Conservation (phyloP, 192 early-diverging fungal genomes). For the Rhizoclosmatium sp. region DNA sequence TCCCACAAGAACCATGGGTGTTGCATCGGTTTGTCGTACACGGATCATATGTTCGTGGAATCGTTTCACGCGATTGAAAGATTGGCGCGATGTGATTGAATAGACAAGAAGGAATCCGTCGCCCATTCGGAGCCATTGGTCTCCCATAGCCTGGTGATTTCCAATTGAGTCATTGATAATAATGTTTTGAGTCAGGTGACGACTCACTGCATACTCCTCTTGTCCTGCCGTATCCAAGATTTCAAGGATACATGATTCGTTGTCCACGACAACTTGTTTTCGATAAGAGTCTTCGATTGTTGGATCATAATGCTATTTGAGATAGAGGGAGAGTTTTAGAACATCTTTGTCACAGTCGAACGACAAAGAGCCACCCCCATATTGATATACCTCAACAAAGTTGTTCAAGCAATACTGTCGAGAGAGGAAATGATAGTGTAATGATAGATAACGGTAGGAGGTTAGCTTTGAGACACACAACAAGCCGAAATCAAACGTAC, state of each 20-base stretch:
- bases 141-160: conserved; percentile 49
- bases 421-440: background rate
- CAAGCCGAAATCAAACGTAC: too few species aligned
- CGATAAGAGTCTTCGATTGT: conserved; percentile 99
- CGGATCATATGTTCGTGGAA: conserved; percentile 94
- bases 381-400: conserved; percentile 39
- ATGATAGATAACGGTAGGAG: background rate
- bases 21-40: conserved; percentile 66
- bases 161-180: background rate
- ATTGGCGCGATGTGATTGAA: conserved; percentile 87
- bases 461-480: background rate
- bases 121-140: conserved; percentile 96
- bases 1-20: conserved; percentile 33
- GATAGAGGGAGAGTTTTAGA: background rate
- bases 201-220: conserved; percentile 86
- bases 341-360: background rate
- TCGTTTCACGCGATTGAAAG: conserved; percentile 88
- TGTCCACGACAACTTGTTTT: conserved; percentile 93
- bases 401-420: conserved; percentile 54
- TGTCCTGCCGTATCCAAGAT: conserved; percentile 97
- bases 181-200: background rate
- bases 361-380: background rate
- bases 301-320: conserved; percentile 80
- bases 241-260: conserved; percentile 85
- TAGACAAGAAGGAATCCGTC: conserved; percentile 96